Conservation (phyloP, 345 rosid species). For the Salix arbutifolia region DNA sequence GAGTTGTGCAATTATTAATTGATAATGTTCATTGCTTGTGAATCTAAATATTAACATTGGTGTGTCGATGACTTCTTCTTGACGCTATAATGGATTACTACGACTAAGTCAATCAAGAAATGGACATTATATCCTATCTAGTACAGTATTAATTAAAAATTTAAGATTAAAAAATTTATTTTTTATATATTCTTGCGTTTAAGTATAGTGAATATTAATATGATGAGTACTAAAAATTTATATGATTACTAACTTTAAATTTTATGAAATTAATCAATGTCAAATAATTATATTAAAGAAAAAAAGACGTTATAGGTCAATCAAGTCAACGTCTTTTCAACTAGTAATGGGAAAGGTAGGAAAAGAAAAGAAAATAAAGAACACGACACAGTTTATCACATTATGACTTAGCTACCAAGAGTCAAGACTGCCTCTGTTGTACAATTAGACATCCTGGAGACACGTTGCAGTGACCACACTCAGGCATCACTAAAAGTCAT, state of each 20-base stretch:
- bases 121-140: constrained; percentile 7
- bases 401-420: not conserved
- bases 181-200: no score
- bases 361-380: not conserved
- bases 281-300: no score
- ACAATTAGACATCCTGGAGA: not conserved
- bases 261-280: no score
- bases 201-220: no score
- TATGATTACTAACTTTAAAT: no score
- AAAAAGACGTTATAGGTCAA: no score
- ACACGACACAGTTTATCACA: constrained; percentile 1
- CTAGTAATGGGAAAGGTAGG: not conserved
- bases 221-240: no score
- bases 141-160: no score
- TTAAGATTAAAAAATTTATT: no score
- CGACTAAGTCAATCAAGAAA: constrained; percentile 39
- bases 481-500: not conserved
- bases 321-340: constrained; percentile 26
- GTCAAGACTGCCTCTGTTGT: not conserved
- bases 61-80: not conserved
- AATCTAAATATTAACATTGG: not conserved
- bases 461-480: not conserved
- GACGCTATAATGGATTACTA: constrained; percentile 20
- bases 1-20: no score
- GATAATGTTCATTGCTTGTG: not conserved